Evolutionary conservation across 2,329 filamentous ascomycete genomes (phyloP).

Genomic region (Colletotrichum simmondsii): DNA sequence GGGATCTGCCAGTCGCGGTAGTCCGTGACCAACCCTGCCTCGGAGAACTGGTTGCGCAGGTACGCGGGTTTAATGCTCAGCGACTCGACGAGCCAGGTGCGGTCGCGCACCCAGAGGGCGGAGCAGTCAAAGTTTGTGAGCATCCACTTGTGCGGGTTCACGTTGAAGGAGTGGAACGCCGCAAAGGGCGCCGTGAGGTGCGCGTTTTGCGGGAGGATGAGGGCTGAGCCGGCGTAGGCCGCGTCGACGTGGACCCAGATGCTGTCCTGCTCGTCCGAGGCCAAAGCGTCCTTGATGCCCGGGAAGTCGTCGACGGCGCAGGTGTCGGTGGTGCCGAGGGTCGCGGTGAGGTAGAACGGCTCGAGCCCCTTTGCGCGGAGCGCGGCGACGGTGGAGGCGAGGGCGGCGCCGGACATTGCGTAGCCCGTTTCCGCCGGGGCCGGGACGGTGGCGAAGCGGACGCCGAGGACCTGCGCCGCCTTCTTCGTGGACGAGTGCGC

Average conservation of each 20-base stretch:
- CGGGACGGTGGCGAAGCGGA: constrained; percentile 79
- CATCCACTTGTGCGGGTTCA: constrained; percentile 98
- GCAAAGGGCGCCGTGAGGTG: constrained; percentile 70
- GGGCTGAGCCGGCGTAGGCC: constrained; percentile 88
- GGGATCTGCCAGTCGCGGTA: constrained; percentile 99
- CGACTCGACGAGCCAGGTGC: constrained; percentile 81
- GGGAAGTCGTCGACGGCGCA: constrained; percentile 88
- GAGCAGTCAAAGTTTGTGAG: constrained; percentile 92
- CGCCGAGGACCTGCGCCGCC: constrained; percentile 85
- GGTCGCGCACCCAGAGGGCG: constrained; percentile 81
- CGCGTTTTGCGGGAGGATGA: constrained; percentile 85
- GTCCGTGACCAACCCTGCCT: constrained; percentile 87
- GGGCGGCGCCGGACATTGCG: constrained; percentile 72
- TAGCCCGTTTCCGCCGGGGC: constrained; percentile 73
- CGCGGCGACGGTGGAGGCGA: constrained; percentile 72
- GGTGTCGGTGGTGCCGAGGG: constrained; percentile 87
- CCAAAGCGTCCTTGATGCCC: constrained; percentile 67
- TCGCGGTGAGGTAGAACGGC: constrained; percentile 88
- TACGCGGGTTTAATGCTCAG: constrained; percentile 84
- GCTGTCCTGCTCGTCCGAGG: constrained; percentile 50
- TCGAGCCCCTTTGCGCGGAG: constrained; percentile 77
- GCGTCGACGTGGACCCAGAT: constrained; percentile 96
- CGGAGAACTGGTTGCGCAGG: constrained; percentile 82
- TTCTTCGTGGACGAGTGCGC: constrained; percentile 89
- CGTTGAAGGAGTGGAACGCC: constrained; percentile 87